Evolutionary conservation across 2,329 filamentous ascomycete genomes (phyloP).

Genomic region (Grosmannia huntii): DNA sequence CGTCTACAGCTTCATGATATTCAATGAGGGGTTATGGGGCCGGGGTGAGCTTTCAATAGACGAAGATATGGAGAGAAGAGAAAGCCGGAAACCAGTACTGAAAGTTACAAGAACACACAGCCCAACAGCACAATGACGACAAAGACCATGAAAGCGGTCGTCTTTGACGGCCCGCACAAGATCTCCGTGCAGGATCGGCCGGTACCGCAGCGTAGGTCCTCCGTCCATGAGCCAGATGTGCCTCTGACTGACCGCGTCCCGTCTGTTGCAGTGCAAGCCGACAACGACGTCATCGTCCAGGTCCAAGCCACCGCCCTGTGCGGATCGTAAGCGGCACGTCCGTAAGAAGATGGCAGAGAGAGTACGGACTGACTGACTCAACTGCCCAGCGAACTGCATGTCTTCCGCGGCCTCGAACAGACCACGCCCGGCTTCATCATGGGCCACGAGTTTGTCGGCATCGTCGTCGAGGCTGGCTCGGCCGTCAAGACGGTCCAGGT

Average conservation of each 20-base stretch:
- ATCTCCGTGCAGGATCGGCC: conserved; percentile 69
- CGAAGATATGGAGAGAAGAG: no score
- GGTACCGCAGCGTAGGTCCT: conserved; percentile 47
- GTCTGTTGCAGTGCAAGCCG: conserved; percentile 41
- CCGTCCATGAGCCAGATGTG: neutral
- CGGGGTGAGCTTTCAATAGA: no score
- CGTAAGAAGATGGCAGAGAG: neutral
- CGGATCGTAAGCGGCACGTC: conserved; percentile 50
- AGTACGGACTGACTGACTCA: neutral
- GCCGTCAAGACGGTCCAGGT: conserved; percentile 55
- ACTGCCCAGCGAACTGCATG: conserved; percentile 61
- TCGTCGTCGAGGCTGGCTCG: conserved; percentile 53
- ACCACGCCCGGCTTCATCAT: conserved; percentile 51
- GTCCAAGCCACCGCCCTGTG: conserved; percentile 75
- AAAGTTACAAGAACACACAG: neutral
- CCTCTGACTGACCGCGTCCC: neutral
- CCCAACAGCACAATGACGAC: conserved; percentile 9
- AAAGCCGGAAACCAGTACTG: neutral
- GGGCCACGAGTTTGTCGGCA: conserved; percentile 83
- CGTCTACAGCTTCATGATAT: no score
- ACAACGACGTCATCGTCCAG: conserved; percentile 69
- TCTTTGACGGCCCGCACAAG: conserved; percentile 69
- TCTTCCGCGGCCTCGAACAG: conserved; percentile 70
- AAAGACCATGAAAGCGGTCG: conserved; percentile 70
- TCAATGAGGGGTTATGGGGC: no score